Base-by-base conservation (phyloP, 169 alveolate genomes). In the Plasmodium malariae region DNA sequence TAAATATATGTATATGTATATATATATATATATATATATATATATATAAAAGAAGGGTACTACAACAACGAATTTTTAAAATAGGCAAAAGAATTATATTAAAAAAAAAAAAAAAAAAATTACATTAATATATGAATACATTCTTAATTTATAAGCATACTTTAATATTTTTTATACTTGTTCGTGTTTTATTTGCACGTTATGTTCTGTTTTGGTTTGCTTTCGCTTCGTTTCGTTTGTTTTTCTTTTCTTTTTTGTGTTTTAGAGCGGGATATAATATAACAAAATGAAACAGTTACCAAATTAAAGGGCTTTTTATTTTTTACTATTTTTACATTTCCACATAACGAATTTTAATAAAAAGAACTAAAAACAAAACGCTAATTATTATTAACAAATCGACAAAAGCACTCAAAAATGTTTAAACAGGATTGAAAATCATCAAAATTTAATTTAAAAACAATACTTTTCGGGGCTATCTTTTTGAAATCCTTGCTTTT, bases 401-500 rank as follows among this genome's bases (percentile, higher is more conserved):
- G 49, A 43, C 90, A 80, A 7, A 80, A 57, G 5, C 90, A 80
- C 12, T 65, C 90, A 24, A 80, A 80, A 48, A 80, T 67, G 24
- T 80, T 80, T 30, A 80, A 34, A 19, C 85, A 60, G 12, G 90
- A 48, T 37, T 80, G 80, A 55, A 65, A 80, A 69, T 80, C 90
- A 3, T 80, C 90, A 49, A 80, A 80, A 68, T 80, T 65, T 40
- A 80, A 57, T 69, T 67, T 63, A 80, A 80, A 80, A 45, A 26
- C 36, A 32, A 80, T 67, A 34, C 36, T 21, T 21, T 40, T 34
- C 0, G 90, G 90, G 2, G 83, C 54, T 28, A 36, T 80, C 26
- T 80, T 80, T 21, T 80, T 80, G 11, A 34, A 49, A 60, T 80
- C 60, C 48, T 80, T 80, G 19, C 24, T 36, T 30, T 55, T 69